These are phyloP conservation scores for Podaxis rugospora DNA, from an alignment of 768 basidiomycete genomes.

Conservation along the genomic window DNA sequence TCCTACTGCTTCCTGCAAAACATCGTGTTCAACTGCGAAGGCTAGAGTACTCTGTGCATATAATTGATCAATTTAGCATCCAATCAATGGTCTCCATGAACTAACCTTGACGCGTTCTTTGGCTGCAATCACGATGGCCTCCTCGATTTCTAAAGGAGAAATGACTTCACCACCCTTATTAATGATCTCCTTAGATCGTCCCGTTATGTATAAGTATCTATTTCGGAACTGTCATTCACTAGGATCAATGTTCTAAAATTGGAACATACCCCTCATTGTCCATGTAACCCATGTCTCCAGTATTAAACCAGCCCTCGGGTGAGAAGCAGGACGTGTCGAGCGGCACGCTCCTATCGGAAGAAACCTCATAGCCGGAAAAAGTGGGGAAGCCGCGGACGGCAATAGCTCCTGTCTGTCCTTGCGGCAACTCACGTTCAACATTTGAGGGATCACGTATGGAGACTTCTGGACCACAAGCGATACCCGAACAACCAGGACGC, in stretches of 20 bases:
- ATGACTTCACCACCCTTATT: slow-evolving; percentile 60
- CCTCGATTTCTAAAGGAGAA: slow-evolving; percentile 58
- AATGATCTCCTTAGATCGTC: slow-evolving; percentile 57
- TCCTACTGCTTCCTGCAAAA: slow-evolving; percentile 44
- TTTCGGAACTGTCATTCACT: neutral
- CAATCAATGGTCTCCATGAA: neutral
- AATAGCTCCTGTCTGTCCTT: slow-evolving; percentile 44
- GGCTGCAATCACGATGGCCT: slow-evolving; percentile 42
- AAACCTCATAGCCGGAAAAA: slow-evolving; percentile 46
- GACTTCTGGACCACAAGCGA: slow-evolving; percentile 43
- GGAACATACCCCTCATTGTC: slow-evolving; percentile 36
- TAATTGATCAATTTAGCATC: neutral
- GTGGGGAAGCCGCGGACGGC: slow-evolving; percentile 52
- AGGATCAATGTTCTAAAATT: neutral
- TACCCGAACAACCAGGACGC: slow-evolving; percentile 42
- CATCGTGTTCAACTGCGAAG: slow-evolving; percentile 42
- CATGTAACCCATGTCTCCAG: slow-evolving; percentile 43
- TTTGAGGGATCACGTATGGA: slow-evolving; percentile 36
- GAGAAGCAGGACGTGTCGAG: slow-evolving; percentile 45
- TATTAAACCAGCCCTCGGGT: slow-evolving; percentile 49
- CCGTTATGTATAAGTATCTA: slow-evolving; percentile 46
- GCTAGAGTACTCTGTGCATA: slow-evolving; percentile 30
- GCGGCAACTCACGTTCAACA: slow-evolving; percentile 30
- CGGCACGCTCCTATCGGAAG: slow-evolving; percentile 35
- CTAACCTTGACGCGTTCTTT: slow-evolving; percentile 35